A percentile compares a stretch with the other conserved stretches of the same genome.
phyloP scores from a whole-genome alignment of 164 flowering plant species.

The Magnolia sinica region DNA sequence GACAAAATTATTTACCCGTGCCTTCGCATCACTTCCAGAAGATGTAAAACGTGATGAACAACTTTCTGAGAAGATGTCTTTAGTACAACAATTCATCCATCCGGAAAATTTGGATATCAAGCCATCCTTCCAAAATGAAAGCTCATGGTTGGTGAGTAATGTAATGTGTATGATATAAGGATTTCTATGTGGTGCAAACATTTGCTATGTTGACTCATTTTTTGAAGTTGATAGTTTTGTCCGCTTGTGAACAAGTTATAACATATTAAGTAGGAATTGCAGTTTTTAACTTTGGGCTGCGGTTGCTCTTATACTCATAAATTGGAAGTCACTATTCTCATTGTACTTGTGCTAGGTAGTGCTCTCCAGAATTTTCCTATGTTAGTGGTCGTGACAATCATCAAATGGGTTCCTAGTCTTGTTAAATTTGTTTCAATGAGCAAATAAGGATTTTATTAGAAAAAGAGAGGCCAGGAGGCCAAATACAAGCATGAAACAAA shows the following conservation, averaged over 20 bases:
- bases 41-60: conserved; percentile 70
- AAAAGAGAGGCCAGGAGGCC: too few species aligned
- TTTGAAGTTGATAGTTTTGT: neutral
- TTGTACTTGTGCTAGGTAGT: neutral
- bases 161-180: neutral
- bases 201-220: neutral
- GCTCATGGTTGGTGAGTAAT: conserved; percentile 85
- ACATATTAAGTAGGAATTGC: neutral
- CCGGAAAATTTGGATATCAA: conserved; percentile 89
- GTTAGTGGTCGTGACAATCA: neutral
- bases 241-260: neutral
- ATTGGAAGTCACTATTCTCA: neutral
- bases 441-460: too few species aligned
- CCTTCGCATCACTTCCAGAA: conserved; percentile 86
- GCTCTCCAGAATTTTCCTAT: neutral
- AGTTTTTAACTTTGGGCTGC: neutral
- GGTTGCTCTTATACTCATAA: neutral
- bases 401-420: neutral
- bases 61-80: conserved; percentile 54
- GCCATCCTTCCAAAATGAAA: conserved; percentile 80
- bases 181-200: neutral
- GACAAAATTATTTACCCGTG: conserved; percentile 90
- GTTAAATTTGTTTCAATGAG: neutral
- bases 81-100: conserved; percentile 54
- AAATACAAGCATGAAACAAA: too few species aligned